Base-by-base conservation (phyloP, 495 filamentous ascomycete genomes). In the Schizothecium vesticola region DNA sequence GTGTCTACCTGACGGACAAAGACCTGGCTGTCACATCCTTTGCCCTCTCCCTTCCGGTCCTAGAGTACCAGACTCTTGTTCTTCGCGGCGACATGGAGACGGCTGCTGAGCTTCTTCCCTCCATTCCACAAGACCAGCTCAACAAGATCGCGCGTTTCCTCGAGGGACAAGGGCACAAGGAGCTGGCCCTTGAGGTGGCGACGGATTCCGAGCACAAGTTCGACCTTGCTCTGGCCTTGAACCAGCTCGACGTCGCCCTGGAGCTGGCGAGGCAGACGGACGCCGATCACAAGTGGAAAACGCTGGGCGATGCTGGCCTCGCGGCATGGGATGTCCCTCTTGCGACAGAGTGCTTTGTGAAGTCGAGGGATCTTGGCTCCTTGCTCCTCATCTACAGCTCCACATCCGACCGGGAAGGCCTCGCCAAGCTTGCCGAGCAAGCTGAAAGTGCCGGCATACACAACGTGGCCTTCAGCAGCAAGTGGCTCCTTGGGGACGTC, bases 81-180 rank as follows among this genome's bases (percentile, higher is more conserved):
- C 87, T 99, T 28, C 91, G 95, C 23, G 93, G 88, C n/a, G 95
- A 98, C 73, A 90, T 98, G 87, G 95, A 97, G 57, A 85, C 91
- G 24, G 96, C 95, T 1, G 88, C 91, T 2, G 93, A 96, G 74
- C 80, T 97, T 60, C 88, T 99, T 7, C 79, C 86, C 31, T 88
- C 88, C 57, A 92, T 99, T 59, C 93, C 93, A 0, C 81, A 89
- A 23, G 93, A 97, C 64, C 92, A 98, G 75, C 92, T 94, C 80
- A 97, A 95, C 80, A 97, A 97, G 82, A 93, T 99, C 65, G 95
- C 95, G 13, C 91, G 95, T 25, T 99, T 99, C 85, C 86, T 99
- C 36, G 96, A 99, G 76, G 96, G 96, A 25, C 95, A 98, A 78
- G 94, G 94, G 3, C 92, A 97, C 78, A 97, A 97, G 77, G 95